Evolutionary conservation across 495 filamentous ascomycete genomes (phyloP), one percentile per base, ranked within the genome.

Genomic region (Paragyromitra xinjiangensis): DNA sequence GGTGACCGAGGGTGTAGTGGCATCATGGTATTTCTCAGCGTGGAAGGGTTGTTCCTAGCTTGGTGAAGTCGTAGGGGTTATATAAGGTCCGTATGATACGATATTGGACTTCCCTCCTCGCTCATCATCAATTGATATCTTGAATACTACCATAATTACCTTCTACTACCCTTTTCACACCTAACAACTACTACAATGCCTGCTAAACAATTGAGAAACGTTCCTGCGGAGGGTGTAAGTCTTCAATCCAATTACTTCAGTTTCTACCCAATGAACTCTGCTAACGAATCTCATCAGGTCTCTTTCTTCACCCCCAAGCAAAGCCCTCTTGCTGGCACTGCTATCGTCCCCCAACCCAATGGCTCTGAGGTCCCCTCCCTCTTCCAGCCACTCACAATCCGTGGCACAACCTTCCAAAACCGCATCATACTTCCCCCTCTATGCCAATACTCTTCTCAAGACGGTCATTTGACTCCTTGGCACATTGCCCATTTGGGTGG

Each of bases 361-460:
- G 76, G 64, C 48, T 37, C 75, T 8, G 40, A 29, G 7, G 84
- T 88, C 3, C 91, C 91, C 14, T 91, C 88, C 0, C 84, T 93
- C 61, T 93, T 92, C 84, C 86, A 86, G 22, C 91, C 91, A 0
- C 78, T 93, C 73, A 88, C 82, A 64, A 89, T 95, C 78, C 89
- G 92, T 66, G 87, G 87, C 81, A 76, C 92, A 16, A 89, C 85
- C 0, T 85, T 94, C 37, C 91, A 92, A 77, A 94, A 96, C 83
- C 89, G 93, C 68, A 89, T 94, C 77, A 86, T 87, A 6, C 87
- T 90, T 9, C 79, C 84, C 9, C 86, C 86, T 7, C 84, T 86
- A 80, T 93, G 91, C 85, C 90, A 91, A 83, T 92, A 92, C 83
- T 90, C 87, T 19, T 89, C 89, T 19, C 81, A 90, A 16, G 86